Conservation (phyloP, 139 green algal genomes). For the Prasinococcaceae sp. region DNA sequence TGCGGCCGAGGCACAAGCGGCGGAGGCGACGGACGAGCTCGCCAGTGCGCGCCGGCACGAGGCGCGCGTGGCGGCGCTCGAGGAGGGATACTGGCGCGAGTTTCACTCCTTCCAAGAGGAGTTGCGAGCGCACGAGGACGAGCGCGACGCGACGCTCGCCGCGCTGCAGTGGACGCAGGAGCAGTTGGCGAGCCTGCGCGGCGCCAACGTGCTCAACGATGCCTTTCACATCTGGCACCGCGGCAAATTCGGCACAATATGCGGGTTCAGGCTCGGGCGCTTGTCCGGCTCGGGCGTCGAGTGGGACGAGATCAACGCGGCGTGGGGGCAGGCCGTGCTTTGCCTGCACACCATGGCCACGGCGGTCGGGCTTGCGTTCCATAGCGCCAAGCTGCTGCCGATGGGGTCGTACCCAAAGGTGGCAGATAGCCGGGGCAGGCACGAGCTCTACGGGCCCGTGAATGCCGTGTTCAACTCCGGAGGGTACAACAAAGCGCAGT, state of each 20-base stretch:
- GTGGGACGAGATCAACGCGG: conserved; percentile 96
- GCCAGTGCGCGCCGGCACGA: not conserved
- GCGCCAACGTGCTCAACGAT: conserved; percentile 71
- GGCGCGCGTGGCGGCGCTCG: not conserved
- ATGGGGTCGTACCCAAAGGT: not conserved
- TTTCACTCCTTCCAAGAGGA: not conserved
- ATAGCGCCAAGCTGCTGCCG: not conserved
- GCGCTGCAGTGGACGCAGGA: conserved; percentile 18
- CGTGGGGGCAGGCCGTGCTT: conserved; percentile 80
- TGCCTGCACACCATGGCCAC: conserved; percentile 85
- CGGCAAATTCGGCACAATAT: conserved; percentile 37
- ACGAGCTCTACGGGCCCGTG: conserved; percentile 61
- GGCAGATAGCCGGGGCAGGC: not conserved
- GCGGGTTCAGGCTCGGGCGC: conserved; percentile 65
- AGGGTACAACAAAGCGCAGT: conserved; percentile 71
- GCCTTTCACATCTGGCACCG: conserved; percentile 66
- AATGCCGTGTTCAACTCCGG: conserved; percentile 58
- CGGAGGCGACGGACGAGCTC: not conserved
- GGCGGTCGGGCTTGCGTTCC: conserved; percentile 37
- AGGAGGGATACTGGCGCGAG: conserved; percentile 7
- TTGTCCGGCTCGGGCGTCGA: conserved; percentile 43
- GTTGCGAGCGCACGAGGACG: conserved; percentile 11
- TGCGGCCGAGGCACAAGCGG: too few species aligned
- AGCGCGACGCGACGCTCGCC: conserved; percentile 21
- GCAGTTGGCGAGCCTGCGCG: conserved; percentile 33